phyloP scores from a whole-genome alignment of 1,284 basidiomycete genomes.

The Naganishia sp. region DNA sequence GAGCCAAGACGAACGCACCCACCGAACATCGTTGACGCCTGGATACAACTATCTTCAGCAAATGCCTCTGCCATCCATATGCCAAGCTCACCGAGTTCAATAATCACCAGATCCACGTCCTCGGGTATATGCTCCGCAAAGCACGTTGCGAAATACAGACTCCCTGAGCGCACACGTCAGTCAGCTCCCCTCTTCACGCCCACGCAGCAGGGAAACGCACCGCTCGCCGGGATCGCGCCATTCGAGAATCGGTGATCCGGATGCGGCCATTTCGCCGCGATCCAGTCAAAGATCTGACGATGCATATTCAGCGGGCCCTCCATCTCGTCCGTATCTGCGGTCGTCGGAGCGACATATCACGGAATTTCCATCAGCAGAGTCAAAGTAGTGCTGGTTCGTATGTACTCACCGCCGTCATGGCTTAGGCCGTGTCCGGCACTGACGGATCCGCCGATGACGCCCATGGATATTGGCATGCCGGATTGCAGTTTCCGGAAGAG shows the following conservation, averaged over 20 bases:
- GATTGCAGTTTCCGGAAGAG: conserved; percentile 28
- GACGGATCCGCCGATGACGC: conserved; percentile 27
- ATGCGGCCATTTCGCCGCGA: conserved; percentile 43
- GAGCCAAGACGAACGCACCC: not conserved
- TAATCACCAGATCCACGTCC: conserved; percentile 47
- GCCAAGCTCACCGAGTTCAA: conserved; percentile 42
- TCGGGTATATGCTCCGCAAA: conserved; percentile 50
- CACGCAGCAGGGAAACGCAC: not conserved
- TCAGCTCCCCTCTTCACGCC: not conserved
- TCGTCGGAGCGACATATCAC: too few relatives aligned
- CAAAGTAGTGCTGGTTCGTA: not conserved
- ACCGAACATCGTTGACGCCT: conserved; percentile 45
- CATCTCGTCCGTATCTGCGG: conserved; percentile 7
- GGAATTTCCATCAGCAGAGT: not conserved
- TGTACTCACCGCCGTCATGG: conserved; percentile 15
- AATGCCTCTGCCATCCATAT: too few relatives aligned
- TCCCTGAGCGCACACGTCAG: conserved; percentile 37
- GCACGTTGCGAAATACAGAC: conserved; percentile 49
- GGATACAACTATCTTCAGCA: not conserved
- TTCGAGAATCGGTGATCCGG: conserved; percentile 39
- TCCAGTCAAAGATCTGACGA: conserved; percentile 44
- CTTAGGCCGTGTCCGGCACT: conserved; percentile 29
- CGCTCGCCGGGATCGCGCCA: conserved; percentile 46
- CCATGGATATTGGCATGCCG: conserved; percentile 21
- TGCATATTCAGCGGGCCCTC: conserved; percentile 40